Evolutionary conservation across 495 filamentous ascomycete species (phyloP).

Genomic region (Aspergillus sclerotioniger): DNA sequence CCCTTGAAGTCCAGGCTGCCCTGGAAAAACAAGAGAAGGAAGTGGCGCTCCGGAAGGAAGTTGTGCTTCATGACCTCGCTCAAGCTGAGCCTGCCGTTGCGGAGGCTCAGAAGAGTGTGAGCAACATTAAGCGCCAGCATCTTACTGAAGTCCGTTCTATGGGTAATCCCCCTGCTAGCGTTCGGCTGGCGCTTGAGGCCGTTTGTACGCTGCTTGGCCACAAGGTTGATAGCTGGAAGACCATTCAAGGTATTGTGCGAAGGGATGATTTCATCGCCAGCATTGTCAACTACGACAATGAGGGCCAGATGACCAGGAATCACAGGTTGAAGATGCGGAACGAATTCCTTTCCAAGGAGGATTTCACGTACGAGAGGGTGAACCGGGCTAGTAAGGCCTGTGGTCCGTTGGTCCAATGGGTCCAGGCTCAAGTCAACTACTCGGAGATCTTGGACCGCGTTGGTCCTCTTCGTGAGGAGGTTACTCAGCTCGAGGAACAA

Average conservation of each 20-base stretch:
- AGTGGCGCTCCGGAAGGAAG: conserved; percentile 76
- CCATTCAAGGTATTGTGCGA: conserved; percentile 81
- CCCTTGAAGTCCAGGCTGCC: conserved; percentile 81
- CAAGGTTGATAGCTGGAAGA: conserved; percentile 85
- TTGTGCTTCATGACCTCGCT: conserved; percentile 85
- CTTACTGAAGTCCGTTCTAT: conserved; percentile 97
- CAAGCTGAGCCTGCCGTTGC: conserved; percentile 89
- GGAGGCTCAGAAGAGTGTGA: conserved; percentile 91
- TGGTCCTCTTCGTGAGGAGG: conserved; percentile 89
- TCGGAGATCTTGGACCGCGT: conserved; percentile 95
- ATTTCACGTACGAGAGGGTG: conserved; percentile 94
- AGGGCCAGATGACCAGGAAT: conserved; percentile 84
- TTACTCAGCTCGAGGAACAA: conserved; percentile 78
- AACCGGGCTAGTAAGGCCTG: conserved; percentile 95
- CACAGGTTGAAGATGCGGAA: conserved; percentile 86
- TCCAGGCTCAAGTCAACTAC: conserved; percentile 94
- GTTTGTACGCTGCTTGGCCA: conserved; percentile 94
- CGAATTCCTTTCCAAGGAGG: conserved; percentile 84
- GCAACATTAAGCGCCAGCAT: conserved; percentile 96
- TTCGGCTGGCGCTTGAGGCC: conserved; percentile 88
- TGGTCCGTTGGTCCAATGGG: conserved; percentile 96
- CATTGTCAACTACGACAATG: conserved; percentile 96
- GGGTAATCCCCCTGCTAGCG: conserved; percentile 83
- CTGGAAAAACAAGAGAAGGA: conserved; percentile 88
- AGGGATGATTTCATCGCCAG: conserved; percentile 96